phyloP scores from a whole-genome alignment of 1,284 basidiomycete species.

The Phylloboletellus chloephorus region DNA sequence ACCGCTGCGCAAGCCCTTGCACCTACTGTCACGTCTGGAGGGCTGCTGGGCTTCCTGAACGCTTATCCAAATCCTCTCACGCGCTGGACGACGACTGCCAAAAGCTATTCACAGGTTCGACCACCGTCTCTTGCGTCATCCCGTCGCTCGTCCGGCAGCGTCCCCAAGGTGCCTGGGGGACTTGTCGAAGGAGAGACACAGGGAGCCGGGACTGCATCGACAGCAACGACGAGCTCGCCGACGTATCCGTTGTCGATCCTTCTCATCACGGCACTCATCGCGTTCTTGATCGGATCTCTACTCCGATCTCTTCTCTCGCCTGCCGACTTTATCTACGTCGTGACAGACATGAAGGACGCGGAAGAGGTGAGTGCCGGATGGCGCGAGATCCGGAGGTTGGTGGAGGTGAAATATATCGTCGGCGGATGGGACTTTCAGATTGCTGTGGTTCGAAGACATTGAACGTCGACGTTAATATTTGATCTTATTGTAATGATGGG shows the following conservation, averaged over 20 bases:
- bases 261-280: conserved; percentile 77
- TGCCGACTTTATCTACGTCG: conserved; percentile 87
- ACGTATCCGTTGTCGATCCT: conserved; percentile 54
- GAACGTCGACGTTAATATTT: no score
- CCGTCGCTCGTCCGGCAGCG: conserved; percentile 21
- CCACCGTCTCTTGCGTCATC: conserved; percentile 24
- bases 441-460: conserved; percentile 71
- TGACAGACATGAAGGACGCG: conserved; percentile 48
- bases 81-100: conserved; percentile 31
- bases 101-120: conserved; percentile 6
- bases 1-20: conserved; percentile 21
- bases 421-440: conserved; percentile 81
- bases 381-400: conserved; percentile 76
- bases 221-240: background rate
- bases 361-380: conserved; percentile 55
- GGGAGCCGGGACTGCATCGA: background rate
- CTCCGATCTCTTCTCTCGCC: conserved; percentile 82
- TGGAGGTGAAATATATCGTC: conserved; percentile 72
- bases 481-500: no score
- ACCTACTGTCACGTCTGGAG: conserved; percentile 19
- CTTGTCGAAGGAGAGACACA: conserved; percentile 16
- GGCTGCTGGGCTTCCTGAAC: conserved; percentile 42
- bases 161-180: conserved; percentile 24
- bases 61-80: conserved; percentile 41
- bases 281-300: conserved; percentile 88